Evolutionary conservation across 495 filamentous ascomycete species (phyloP), one percentile per base, ranked within the genome.

Genomic region (Sabuloglossum arenarium): DNA sequence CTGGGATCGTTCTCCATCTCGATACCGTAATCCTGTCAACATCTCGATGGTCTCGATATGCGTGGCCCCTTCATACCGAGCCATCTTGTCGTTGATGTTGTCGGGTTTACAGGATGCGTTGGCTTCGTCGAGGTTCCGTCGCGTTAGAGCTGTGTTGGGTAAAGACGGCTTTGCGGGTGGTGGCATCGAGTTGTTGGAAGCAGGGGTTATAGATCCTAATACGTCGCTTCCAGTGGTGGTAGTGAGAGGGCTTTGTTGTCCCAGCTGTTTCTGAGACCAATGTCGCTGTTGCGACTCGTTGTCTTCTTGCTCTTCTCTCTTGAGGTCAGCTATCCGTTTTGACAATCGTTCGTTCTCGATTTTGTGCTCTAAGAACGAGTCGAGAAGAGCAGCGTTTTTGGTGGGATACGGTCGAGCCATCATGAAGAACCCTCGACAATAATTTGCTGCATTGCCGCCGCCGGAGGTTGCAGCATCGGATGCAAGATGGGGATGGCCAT

Each of bases 341-440:
- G 75, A 78, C 39, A 98, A 67, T 19, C 91, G 79, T 67, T 94
- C 88, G 62, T 98, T 96, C 66, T 97, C 91, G 51, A 97, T 88
- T 67, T 96, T 96, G 69, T 96, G 90, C 67, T 98, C 91, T 14
- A 98, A 72, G 59, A 95, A 96, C 0, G 90, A 93, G 67, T 98
- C 88, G 52, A 98, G 69, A 8, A 95, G 71, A 10, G 76, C 79
- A 0, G 86, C 80, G 63, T 88, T 91, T 65, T 83, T 87, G 50
- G 84, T 91, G 6, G 88, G 88, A 66, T 96, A 94, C 10, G 88
- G 91, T 23, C 91, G 76, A 25, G 87, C 80, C 79, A 94, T 86
- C 72, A 98, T 85, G 67, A 97, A 95, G 63, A 95, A 84, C 19
- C 90, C 89, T 59, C 83, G 78, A 68, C 90, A 95, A 60, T 81